Evolutionary conservation across 2,329 filamentous ascomycete species (phyloP).

Genomic region (Aureobasidium uvarum): DNA sequence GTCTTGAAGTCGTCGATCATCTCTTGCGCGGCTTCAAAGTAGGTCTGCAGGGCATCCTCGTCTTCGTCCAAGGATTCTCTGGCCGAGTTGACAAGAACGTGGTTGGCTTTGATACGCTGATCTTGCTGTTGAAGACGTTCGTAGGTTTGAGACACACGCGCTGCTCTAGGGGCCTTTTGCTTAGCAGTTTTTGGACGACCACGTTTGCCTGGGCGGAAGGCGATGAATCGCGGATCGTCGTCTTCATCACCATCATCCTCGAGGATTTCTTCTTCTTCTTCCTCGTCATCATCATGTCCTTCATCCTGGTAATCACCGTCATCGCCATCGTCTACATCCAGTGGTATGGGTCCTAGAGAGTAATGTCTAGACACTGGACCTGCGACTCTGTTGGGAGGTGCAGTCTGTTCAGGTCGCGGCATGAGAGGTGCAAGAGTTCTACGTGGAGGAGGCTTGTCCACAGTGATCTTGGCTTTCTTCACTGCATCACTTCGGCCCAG

Average conservation of each 20-base stretch:
- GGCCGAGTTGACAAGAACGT: conserved; percentile 47
- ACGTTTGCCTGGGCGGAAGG: background rate
- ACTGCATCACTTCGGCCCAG: conserved; percentile 49
- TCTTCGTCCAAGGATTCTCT: conserved; percentile 50
- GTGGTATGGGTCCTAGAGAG: background rate
- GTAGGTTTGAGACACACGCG: conserved; percentile 20
- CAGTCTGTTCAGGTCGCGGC: conserved; percentile 11
- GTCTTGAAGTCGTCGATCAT: conserved; percentile 61
- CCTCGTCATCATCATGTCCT: background rate
- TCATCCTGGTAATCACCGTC: conserved; percentile 18
- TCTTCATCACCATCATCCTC: background rate
- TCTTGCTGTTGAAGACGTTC: conserved; percentile 19
- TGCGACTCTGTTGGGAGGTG: background rate
- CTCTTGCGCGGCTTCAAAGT: conserved; percentile 58
- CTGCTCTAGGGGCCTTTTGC: background rate
- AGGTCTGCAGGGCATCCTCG: conserved; percentile 52
- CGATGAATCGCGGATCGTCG: background rate
- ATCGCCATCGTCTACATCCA: conserved; percentile 3
- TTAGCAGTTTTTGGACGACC: conserved; percentile 7
- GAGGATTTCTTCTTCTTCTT: background rate
- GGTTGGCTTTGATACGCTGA: conserved; percentile 37
- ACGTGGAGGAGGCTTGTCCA: conserved; percentile 15
- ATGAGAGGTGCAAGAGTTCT: conserved; percentile 12
- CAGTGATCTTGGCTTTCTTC: conserved; percentile 46
- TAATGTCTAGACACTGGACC: conserved; percentile 17